A percentile compares a stretch with the other conserved stretches of the same genome.
phyloP scores from a whole-genome alignment of 495 filamentous ascomycete species.

The Cercophora sp. region DNA sequence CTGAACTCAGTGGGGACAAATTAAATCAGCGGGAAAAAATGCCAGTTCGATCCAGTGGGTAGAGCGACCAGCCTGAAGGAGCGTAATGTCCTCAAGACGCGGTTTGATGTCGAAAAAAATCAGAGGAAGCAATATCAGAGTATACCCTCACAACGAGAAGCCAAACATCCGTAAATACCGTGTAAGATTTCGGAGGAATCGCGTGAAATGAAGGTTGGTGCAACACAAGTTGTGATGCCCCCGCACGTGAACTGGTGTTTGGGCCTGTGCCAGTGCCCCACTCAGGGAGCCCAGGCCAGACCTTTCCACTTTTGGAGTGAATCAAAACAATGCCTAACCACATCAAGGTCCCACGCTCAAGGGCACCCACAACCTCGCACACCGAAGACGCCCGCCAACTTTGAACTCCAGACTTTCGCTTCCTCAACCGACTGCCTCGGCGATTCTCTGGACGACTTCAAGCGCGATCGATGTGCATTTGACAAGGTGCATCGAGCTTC shows the following conservation, averaged over 20 bases:
- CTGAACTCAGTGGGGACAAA: no score
- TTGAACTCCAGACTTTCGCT: slow-evolving; percentile 1
- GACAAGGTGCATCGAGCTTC: not conserved
- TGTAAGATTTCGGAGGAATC: no score
- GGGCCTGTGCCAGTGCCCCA: slow-evolving; percentile 15
- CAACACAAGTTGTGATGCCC: no score
- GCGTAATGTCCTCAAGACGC: no score
- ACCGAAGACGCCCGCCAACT: slow-evolving; percentile 12
- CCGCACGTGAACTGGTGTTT: slow-evolving; percentile 31
- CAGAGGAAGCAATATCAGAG: no score
- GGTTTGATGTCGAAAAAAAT: no score
- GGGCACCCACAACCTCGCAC: slow-evolving; percentile 28
- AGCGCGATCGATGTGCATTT: not conserved
- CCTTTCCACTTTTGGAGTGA: slow-evolving; percentile 27
- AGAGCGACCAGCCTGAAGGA: no score
- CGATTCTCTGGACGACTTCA: not conserved
- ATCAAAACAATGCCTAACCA: slow-evolving; percentile 32
- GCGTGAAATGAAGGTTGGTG: no score
- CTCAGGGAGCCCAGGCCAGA: slow-evolving; percentile 9
- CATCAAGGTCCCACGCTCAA: slow-evolving; percentile 10
- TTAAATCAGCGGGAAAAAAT: not conserved
- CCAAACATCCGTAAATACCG: not conserved
- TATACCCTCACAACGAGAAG: not conserved
- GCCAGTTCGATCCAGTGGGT: no score
- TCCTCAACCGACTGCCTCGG: not conserved